phyloP scores from a whole-genome alignment of 306 rosid genomes.

The Coriaria nepalensis region DNA sequence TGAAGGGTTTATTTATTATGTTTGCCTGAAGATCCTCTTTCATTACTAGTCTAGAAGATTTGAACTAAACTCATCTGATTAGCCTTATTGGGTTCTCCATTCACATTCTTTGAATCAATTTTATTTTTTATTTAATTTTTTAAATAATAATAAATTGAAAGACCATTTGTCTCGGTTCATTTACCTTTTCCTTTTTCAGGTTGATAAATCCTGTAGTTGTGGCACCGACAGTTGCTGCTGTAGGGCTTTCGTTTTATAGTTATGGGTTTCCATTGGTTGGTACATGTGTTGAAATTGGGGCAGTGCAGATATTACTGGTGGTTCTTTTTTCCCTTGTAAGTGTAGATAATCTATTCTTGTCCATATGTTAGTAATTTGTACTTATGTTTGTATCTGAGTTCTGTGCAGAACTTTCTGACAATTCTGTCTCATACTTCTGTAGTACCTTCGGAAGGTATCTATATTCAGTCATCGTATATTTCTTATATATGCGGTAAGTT shows the following conservation, averaged over 20 bases:
- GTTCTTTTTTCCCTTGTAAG: conserved; percentile 87
- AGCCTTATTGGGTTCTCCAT: too few relatives aligned
- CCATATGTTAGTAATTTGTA: neutral
- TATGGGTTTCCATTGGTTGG: conserved; percentile 91
- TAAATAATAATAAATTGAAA: too few relatives aligned
- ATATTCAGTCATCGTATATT: conserved; percentile 89
- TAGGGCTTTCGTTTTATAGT: conserved; percentile 93
- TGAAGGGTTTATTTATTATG: too few relatives aligned
- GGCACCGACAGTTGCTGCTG: conserved; percentile 97
- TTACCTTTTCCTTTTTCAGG: conserved; percentile 33
- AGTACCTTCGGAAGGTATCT: conserved; percentile 94
- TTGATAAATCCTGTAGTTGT: conserved; percentile 94
- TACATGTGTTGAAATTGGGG: conserved; percentile 90
- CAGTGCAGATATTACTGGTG: conserved; percentile 75
- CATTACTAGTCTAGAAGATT: too few relatives aligned
- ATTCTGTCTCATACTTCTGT: conserved; percentile 18
- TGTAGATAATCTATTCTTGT: conserved; percentile 9
- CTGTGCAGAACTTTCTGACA: conserved; percentile 9
- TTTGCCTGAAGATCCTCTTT: too few relatives aligned
- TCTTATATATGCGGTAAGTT: conserved; percentile 85
- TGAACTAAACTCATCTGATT: too few relatives aligned
- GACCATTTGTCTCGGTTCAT: too few relatives aligned
- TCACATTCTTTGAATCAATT: too few relatives aligned
- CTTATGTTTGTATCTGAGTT: neutral
- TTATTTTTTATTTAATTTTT: too few relatives aligned